Evolutionary conservation across 179 eudicot species (phyloP).

Genomic region (Actinidia chinensis): DNA sequence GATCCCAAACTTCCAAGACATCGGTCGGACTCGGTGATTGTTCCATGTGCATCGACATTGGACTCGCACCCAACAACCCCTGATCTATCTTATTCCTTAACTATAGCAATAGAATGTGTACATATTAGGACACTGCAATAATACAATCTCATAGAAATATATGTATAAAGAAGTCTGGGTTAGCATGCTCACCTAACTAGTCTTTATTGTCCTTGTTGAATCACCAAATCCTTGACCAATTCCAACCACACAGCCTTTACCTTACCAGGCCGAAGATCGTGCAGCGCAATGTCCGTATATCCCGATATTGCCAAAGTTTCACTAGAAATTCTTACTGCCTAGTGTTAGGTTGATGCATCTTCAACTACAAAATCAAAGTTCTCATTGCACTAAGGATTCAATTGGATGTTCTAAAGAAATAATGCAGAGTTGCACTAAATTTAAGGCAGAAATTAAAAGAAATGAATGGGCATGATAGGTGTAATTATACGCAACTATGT

Average conservation of each 20-base stretch:
- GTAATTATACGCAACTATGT: too few species aligned
- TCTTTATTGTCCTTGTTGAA: conserved; percentile 58
- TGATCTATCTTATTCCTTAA: too few species aligned
- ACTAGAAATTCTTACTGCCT: conserved; percentile 54
- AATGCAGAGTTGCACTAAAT: neutral
- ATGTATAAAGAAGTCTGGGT: neutral
- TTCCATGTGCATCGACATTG: too few species aligned
- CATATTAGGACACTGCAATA: neutral
- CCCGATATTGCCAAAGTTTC: conserved; percentile 61
- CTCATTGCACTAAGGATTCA: conserved; percentile 66
- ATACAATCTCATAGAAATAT: neutral
- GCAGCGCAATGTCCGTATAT: conserved; percentile 46
- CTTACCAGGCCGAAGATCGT: conserved; percentile 58
- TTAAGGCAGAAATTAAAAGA: neutral
- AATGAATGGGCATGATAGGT: conserved; percentile 1
- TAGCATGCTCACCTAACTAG: conserved; percentile 47
- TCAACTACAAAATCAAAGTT: conserved; percentile 60
- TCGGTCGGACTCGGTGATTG: too few species aligned
- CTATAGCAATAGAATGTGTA: too few species aligned
- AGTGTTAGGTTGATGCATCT: conserved; percentile 52
- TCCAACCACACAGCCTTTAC: conserved; percentile 59
- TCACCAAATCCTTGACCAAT: conserved; percentile 54
- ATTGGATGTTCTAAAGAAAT: conserved; percentile 41
- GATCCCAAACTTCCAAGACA: too few species aligned
- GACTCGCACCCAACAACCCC: too few species aligned